phyloP scores from a whole-genome alignment of 768 basidiomycete species.

The Dictyophora rubrovolvata region DNA sequence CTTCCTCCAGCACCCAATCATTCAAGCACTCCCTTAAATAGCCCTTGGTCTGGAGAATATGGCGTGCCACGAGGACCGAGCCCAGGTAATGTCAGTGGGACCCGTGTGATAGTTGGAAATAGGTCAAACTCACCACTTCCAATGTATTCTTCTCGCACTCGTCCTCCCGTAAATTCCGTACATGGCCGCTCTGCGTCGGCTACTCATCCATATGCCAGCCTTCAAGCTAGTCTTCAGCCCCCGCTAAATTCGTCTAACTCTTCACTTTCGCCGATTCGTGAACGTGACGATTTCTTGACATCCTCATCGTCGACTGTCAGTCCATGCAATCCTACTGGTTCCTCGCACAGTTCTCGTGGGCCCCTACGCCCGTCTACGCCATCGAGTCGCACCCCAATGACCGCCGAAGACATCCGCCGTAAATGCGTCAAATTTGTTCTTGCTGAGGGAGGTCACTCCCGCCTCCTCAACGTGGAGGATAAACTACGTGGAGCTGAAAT shows the following conservation, averaged over 20 bases:
- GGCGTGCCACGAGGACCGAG: constrained; percentile 56
- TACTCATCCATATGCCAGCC: constrained; percentile 26
- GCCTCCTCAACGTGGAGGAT: constrained; percentile 71
- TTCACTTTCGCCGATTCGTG: constrained; percentile 6
- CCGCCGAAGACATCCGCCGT: constrained; percentile 68
- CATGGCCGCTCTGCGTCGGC: constrained; percentile 47
- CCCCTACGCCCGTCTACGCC: constrained; percentile 41
- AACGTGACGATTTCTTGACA: constrained; percentile 3
- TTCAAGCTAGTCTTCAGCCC: constrained; percentile 37
- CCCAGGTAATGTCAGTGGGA: constrained; percentile 35
- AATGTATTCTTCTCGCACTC: constrained; percentile 33
- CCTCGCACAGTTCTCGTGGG: constrained; percentile 45
- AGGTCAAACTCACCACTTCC: constrained; percentile 27
- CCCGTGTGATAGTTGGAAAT: constrained; percentile 11
- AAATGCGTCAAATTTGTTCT: constrained; percentile 84
- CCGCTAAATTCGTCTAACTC: constrained; percentile 22
- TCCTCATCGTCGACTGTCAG: constrained; percentile 4
- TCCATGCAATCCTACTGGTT: constrained; percentile 15
- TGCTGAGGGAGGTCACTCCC: constrained; percentile 65
- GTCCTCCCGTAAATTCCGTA: constrained; percentile 19
- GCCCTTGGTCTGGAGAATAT: constrained; percentile 22
- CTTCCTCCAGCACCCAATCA: constrained; percentile 25
- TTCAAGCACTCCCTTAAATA: constrained; percentile 23
- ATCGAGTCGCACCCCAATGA: constrained; percentile 34
- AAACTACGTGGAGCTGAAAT: constrained; percentile 79